Base-by-base conservation (phyloP, 1,284 basidiomycete species). In the Wolfiporia cocos region DNA sequence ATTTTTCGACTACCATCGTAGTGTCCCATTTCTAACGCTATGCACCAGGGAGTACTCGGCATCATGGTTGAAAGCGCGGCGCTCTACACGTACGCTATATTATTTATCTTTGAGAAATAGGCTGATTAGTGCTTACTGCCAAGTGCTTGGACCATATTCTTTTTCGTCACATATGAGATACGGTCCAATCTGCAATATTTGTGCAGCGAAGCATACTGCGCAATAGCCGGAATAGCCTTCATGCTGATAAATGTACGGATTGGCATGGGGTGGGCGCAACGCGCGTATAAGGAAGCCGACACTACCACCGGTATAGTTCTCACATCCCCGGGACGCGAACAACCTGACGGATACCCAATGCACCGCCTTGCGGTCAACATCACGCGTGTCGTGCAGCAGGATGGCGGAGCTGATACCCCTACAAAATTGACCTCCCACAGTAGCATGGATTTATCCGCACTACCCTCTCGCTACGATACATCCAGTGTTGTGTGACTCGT, bases 171-270 rank as follows among this genome's bases (percentile, higher is more conserved):
- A 1, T 42, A 26, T 15, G 22, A 14, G 11, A n/a, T 22, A n/a
- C 24, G 19, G n/a, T 37, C 34, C 23, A 29, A 37, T 19, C 41
- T 21, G 18, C 19, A 10, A 20, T 19, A 9, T 23, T 30, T 21
- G 15, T 42, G 10, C 36, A 29, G 41, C 28, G 19, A 29, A 5
- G 30, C 34, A 15, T 37, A 36, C 20, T 37, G 23, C n/a, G 34
- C 34, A 5, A 22, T 30, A 11, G 41, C 41, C 12, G 41, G 41
- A 6, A 30, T 42, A 3, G 41, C 41, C 5, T 42, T 35, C 28
- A 42, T 36, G 28, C 28, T 37, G 5, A 42, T 42, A 34, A 42
- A 37, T 34, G 34, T 42, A 4, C 41, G 34, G 5, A 29, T 37
- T 5, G 34, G 41, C 28, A 21, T 42, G 19, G 26, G 33, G 14